Conservation (phyloP, 257 asterid species). For the Paraleonurus japonicus region DNA sequence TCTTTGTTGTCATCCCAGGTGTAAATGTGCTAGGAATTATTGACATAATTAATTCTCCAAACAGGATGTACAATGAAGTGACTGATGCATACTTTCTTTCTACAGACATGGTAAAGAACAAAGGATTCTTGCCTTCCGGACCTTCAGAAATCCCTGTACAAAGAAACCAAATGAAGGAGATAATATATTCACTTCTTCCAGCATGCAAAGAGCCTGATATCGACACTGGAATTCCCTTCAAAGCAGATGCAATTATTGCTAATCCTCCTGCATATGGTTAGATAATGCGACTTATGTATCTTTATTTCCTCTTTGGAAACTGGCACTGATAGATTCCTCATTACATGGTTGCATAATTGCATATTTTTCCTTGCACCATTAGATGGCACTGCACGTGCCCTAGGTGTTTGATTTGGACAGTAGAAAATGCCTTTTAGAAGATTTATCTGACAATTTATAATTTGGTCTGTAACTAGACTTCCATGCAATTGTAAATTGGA, state of each 20-base stretch:
- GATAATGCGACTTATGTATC: constrained; percentile 20
- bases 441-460: background rate
- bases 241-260: constrained; percentile 93
- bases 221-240: constrained; percentile 81
- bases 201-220: constrained; percentile 89
- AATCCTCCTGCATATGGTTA: constrained; percentile 91
- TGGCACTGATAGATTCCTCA: background rate
- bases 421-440: background rate
- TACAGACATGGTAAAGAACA: constrained; percentile 97
- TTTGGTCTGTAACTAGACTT: background rate
- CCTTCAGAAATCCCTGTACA: constrained; percentile 93
- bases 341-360: constrained; percentile 5
- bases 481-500: background rate
- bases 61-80: background rate
- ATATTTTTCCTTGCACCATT: background rate
- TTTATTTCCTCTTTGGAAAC: background rate
- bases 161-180: constrained; percentile 83
- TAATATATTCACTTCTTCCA: constrained; percentile 75
- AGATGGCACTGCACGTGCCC: background rate
- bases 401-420: background rate
- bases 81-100: constrained; percentile 19
- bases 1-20: background rate
- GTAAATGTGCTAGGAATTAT: background rate
- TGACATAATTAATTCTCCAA: background rate
- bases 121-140: constrained; percentile 97